Evolutionary conservation across 1,139 yeast genomes (phyloP), one percentile per base, ranked within the genome.

Genomic region (Kurtzmaniella natalensis): DNA sequence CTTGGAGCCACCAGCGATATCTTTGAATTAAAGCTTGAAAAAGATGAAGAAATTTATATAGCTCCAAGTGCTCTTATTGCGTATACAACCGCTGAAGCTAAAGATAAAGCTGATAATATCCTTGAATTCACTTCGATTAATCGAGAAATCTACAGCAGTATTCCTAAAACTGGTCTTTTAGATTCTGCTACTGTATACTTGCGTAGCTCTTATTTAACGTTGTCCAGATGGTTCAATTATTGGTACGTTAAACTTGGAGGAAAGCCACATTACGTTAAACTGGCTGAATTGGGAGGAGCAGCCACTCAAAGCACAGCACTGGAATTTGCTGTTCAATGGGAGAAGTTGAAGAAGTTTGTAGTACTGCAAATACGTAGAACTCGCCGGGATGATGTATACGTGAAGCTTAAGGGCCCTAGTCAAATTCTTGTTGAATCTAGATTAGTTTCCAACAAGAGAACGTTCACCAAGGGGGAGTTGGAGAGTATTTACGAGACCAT

Each of bases 21-120:
- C 2, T 45, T 59, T 15, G 57, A 63, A 27, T 33, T 70, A 6
- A 45, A 54, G 13, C 40, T 72, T 17, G 39, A 36, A 4, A 44
- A 48, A 8, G 53, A 48, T 3, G 76, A 71, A 44, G 45, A 54
- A 11, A 42, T 70, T 3, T 45, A 56, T 13, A 50, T 70, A 1
- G 60, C 55, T 34, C 65, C 72, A 2, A 48, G 51, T 28, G 48
- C 61, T 21, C 44, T 71, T 16, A 46, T 70, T 9, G 76, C 70
- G 1, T 26, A 26, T 18, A 17, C 18, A 11, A 11, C 20, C 8
- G 11, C 10, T 4, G 23, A 22, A 7, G 20, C 10, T 13, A 18
- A 14, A 13, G 14, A 18, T 24, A 13, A 5, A 3, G 18, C 8
- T 19, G 29, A 14, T 9, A 21, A n/a, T 24, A n/a, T 28, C 10